Base-by-base conservation (phyloP, 306 rosid species). In the Hippophae tibetana region DNA sequence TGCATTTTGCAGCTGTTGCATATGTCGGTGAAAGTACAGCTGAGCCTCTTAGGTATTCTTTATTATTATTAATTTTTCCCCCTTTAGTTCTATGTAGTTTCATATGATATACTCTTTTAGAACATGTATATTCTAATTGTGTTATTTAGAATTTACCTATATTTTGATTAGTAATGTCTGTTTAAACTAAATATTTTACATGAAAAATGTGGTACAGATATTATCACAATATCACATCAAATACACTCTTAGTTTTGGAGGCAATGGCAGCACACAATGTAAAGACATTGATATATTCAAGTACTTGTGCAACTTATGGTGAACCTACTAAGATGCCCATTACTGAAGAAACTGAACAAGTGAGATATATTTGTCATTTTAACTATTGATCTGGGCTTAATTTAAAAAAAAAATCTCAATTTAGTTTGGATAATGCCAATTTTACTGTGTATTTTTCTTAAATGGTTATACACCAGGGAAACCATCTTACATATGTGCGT, bases 1-100 rank as follows among this genome's bases (percentile, higher is more conserved):
- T 93, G 81, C 99, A 93, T 79, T 93, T 93, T 75, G 99, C 99
- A 54, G 97, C 99, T n/a, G 97, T 93, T 68, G 99, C 99, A 9
- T 93, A 93, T 72, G 99, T 93, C 7, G 97, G 99, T 61, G 99
- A 93, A 76, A 93, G 99, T 78, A 88, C 99, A 54, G 67, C 74
- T 18, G 71, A 86, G 73, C 99, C 99, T 13, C 87, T 93, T 76
- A 75, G 87, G 97, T 86, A 61, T 65, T 55, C 25, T 6, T 56
- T 10, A 41, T 49, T 49, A 12, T 23, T 13, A 49, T 5, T 49
- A 5, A 18, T 18, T 18, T 18, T 18, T 18, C 1, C 23, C 23
- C 23, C 23, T 49, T 5, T 49, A 11, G 10, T 9, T 58, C 43
- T 65, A 8, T 11, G 6, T 10, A 1, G 52, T 10, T 48, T 48